Evolutionary conservation across 2,329 filamentous ascomycete genomes (phyloP), one percentile per base, ranked within the genome.

Genomic region (Aspergillus tubingensis): DNA sequence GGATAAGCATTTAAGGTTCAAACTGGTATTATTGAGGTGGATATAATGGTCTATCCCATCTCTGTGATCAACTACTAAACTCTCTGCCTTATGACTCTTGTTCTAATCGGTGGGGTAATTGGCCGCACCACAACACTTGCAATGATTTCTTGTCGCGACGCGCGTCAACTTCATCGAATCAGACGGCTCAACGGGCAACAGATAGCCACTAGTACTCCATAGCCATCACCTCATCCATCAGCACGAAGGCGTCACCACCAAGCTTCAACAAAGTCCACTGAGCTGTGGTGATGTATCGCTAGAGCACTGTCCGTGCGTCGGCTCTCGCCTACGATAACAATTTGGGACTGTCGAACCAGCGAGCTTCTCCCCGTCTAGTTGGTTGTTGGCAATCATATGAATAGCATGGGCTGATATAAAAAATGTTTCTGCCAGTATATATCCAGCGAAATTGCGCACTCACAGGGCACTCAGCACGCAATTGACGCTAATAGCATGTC

Each of bases 271-370:
- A 8, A 50, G 25, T 19, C 47, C 47, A 50, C 23, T 50, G 25
- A 50, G 47, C 15, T 27, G 23, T 15, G 25, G 3, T 19, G 47
- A 50, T 50, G 25, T 50, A 32, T 50, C 47, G 25, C 25, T 27
- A 27, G 15, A 50, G 47, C 25, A 27, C 13, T 15, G 47, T 30
- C 47, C 47, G 47, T 50, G 47, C 47, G n/a, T 50, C 47, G 47
- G 47, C 47, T 50, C 47, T 50, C 47, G 47, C n/a, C 47, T 50
- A 50, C 25, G 47, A 50, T 50, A 17, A 50, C 27, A 32, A 50
- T 17, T 50, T 50, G 7, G 47, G 47, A 32, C 27, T 0, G 47
- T 30, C 47, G 25, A 50, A 50, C 25, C 47, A 50, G 47, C 47
- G 8, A n/a, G 10, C 17, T 30, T 23, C n/a, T 27, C n/a, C 47